Evolutionary conservation across 2,329 filamentous ascomycete genomes (phyloP), one percentile per base, ranked within the genome.

Genomic region (Alternaria triticina): DNA sequence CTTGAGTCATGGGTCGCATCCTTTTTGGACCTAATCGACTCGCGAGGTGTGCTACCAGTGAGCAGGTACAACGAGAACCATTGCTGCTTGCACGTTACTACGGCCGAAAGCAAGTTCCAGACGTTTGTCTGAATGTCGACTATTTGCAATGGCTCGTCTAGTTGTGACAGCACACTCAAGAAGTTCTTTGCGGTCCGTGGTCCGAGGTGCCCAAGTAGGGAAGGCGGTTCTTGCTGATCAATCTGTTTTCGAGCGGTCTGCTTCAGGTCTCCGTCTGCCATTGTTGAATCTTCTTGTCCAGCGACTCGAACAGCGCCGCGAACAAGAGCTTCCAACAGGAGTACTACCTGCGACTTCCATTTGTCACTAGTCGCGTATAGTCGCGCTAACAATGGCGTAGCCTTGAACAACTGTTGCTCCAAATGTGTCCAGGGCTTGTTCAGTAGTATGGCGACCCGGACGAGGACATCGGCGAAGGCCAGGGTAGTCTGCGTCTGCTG

Each of bases 1-100:
- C 83, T 81, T 13, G 85, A 71, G 12, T 58, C 62, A 50, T 68
- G 47, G 8, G 71, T 49, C 8, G 62, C 58, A 27, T 86, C 82
- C 69, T 86, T 86, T 50, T 78, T 78, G 47, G 84, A 85, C 46
- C 88, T 88, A 73, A 93, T 83, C 6, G 91, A 87, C 70, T 96
- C 89, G 65, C 92, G 89, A 5, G 95, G 94, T 0, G 93, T 93
- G 74, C 90, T 91, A 22, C 94, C 96, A 7, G 94, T 97, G 43
- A 98, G 88, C 9, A 99, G 85, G 75, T 94, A 97, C 65, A 97
- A 93, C 0, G 95, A 93, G 83, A 99, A 92, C 92, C 95, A 98
- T 75, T 97, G 94, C 77, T 99, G 96, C 66, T 93, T 90, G 76
- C 93, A 94, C 69, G 91, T 91, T 64, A 99, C 88, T 50, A 98